Evolutionary conservation across 2,329 filamentous ascomycete species (phyloP).

Genomic region (Zymoseptoria tritici): DNA sequence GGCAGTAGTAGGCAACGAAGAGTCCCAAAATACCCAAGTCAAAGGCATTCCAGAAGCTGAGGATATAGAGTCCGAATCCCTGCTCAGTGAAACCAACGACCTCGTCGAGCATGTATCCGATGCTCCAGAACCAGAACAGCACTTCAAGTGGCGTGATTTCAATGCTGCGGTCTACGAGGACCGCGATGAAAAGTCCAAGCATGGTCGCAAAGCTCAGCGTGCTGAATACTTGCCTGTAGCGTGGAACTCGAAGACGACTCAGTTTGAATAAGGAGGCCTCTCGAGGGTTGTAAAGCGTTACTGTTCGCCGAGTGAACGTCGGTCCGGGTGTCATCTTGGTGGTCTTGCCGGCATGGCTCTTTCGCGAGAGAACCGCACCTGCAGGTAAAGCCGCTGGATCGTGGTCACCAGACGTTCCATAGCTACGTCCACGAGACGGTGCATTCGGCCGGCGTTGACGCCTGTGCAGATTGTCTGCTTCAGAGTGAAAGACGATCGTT

Average conservation of each 20-base stretch:
- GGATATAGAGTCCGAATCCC: slow-evolving; percentile 90
- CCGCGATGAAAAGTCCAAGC: slow-evolving; percentile 76
- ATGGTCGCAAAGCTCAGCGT: slow-evolving; percentile 80
- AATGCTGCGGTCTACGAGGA: slow-evolving; percentile 66
- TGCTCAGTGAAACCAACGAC: slow-evolving; percentile 94
- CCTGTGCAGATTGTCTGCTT: slow-evolving; percentile 76
- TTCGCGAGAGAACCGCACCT: slow-evolving; percentile 24
- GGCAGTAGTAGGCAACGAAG: slow-evolving; percentile 80
- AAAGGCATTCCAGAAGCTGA: slow-evolving; percentile 97
- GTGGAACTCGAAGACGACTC: slow-evolving; percentile 79
- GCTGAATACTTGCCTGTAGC: slow-evolving; percentile 84
- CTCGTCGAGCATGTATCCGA: slow-evolving; percentile 93
- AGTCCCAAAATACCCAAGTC: slow-evolving; percentile 83
- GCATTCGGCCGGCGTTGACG: slow-evolving; percentile 32
- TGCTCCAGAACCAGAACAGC: slow-evolving; percentile 96
- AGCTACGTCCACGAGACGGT: slow-evolving; percentile 20
- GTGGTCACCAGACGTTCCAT: slow-evolving; percentile 33
- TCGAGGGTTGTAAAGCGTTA: slow-evolving; percentile 80
- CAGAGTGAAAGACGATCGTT: slow-evolving; percentile 87
- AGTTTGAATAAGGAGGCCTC: slow-evolving; percentile 88
- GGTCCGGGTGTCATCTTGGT: slow-evolving; percentile 21
- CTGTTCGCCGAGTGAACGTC: slow-evolving; percentile 56
- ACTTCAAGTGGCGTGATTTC: slow-evolving; percentile 79
- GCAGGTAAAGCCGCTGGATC: slow-evolving; percentile 24
- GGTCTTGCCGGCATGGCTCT: slow-evolving; percentile 18